Percentiles rank a stretch among this genome's conserved stretches.
Conservation (phyloP, 2,329 filamentous ascomycete genomes). For the Sporothrix schenckii region DNA sequence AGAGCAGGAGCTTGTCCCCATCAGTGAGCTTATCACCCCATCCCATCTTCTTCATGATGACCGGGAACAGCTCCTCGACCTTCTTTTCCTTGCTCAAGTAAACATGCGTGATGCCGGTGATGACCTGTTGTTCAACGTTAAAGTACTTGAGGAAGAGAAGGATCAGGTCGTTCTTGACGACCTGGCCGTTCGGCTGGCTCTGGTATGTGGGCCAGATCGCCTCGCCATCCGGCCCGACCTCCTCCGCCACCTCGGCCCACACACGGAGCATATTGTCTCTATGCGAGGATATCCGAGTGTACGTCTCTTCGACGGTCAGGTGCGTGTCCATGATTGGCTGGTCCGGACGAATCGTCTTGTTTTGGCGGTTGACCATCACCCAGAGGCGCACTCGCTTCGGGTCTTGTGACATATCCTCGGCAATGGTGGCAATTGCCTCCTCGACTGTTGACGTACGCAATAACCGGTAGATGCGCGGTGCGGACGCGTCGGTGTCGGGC, state of each 20-base stretch:
- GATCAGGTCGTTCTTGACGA: constrained; percentile 66
- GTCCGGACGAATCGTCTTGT: constrained; percentile 92
- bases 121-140: constrained; percentile 72
- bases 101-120: constrained; percentile 78
- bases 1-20: constrained; percentile 68
- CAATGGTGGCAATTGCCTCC: constrained; percentile 73
- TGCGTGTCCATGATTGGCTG: constrained; percentile 77
- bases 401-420: constrained; percentile 68
- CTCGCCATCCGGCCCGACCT: constrained; percentile 67
- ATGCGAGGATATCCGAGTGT: constrained; percentile 56
- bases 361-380: constrained; percentile 98
- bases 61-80: constrained; percentile 77
- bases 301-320: constrained; percentile 75
- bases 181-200: constrained; percentile 58
- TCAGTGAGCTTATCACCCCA: constrained; percentile 76
- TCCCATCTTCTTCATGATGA: constrained; percentile 79
- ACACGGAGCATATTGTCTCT: constrained; percentile 75
- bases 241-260: constrained; percentile 80
- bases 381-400: constrained; percentile 77
- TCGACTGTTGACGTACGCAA: constrained; percentile 74
- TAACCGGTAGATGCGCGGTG: constrained; percentile 72
- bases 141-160: constrained; percentile 94
- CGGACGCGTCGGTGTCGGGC: constrained; percentile 62
- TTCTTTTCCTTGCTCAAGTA: constrained; percentile 88
- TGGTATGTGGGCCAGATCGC: constrained; percentile 71